Percentiles rank a stretch among this genome's conserved stretches.
phyloP scores from a whole-genome alignment of 306 rosid species.

The Carpinus viminea region DNA sequence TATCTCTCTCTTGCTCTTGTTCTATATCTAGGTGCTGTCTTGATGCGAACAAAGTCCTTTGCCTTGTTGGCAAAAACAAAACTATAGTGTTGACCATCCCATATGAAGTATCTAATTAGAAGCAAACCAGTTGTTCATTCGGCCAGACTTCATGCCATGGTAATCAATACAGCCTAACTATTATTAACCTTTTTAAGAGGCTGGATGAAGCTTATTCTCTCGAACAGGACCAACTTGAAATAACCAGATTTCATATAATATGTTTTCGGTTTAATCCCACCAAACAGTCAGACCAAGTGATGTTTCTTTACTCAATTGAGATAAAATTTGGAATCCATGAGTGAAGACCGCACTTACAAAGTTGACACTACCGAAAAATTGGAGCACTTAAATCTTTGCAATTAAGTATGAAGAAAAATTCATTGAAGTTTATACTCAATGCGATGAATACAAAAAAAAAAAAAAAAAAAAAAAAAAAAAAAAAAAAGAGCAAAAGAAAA shows the following conservation, averaged over 20 bases:
- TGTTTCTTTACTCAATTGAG: not conserved
- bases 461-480: no score
- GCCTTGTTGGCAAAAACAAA: not conserved
- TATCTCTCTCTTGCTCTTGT: not conserved
- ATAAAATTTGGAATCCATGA: no score
- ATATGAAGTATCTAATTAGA: not conserved
- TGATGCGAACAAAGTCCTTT: not conserved
- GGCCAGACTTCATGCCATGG: not conserved
- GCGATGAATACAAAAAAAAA: no score
- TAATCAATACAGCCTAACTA: conserved; percentile 1
- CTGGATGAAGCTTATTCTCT: not conserved
- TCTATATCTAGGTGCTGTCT: not conserved
- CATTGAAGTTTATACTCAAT: conserved; percentile 4
- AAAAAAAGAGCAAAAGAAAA: no score
- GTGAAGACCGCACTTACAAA: not conserved
- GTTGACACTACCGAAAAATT: not conserved
- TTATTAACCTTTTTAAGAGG: not conserved
- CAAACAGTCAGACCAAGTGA: not conserved
- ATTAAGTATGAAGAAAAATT: not conserved
- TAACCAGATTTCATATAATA: not conserved
- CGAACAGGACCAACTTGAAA: not conserved
- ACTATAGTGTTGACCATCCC: not conserved
- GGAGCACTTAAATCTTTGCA: not conserved
- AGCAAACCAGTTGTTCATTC: not conserved
- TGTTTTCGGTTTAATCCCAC: not conserved